These are phyloP conservation scores for Paracoccidioides brasiliensis DNA, from an alignment of 2,329 filamentous ascomycete species.

Conservation along the genomic window DNA sequence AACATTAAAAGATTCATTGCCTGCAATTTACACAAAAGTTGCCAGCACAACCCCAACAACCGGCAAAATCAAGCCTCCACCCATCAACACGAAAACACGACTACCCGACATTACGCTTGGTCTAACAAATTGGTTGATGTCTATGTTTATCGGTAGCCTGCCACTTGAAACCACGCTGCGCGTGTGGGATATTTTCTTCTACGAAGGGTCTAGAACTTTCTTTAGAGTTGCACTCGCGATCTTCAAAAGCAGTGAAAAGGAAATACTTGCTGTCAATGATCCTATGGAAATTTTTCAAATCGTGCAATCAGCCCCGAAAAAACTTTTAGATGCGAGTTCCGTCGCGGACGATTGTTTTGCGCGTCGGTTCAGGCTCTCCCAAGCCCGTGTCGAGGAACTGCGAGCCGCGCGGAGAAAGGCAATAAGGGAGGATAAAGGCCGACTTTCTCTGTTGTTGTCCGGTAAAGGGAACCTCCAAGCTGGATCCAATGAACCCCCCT, in stretches of 20 bases:
- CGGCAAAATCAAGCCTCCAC: constrained; percentile 29
- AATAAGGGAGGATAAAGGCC: constrained; percentile 29
- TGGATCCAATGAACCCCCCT: constrained; percentile 3
- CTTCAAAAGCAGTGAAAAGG: constrained; percentile 73
- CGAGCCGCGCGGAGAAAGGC: constrained; percentile 52
- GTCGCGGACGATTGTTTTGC: constrained; percentile 75
- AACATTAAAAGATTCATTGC: constrained; percentile 67
- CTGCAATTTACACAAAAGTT: constrained; percentile 76
- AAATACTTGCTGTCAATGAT: constrained; percentile 67
- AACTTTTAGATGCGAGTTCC: constrained; percentile 66
- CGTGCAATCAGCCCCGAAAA: constrained; percentile 73
- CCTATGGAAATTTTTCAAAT: constrained; percentile 95
- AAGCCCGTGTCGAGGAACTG: constrained; percentile 66
- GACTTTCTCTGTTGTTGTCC: constrained; percentile 24
- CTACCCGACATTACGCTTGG: constrained; percentile 84
- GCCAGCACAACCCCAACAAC: constrained; percentile 48
- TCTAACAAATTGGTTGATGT: constrained; percentile 97
- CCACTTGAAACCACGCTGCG: constrained; percentile 84
- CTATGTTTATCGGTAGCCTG: constrained; percentile 81
- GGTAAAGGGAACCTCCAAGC: constrained; percentile 5
- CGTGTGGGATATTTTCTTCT: constrained; percentile 93
- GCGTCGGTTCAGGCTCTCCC: constrained; percentile 65
- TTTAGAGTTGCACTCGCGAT: constrained; percentile 85
- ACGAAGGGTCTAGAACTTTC: constrained; percentile 84
- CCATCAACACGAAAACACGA: constrained; percentile 34